Conservation (phyloP, 2,329 filamentous ascomycete species). For the Nigrospora sphaerica region DNA sequence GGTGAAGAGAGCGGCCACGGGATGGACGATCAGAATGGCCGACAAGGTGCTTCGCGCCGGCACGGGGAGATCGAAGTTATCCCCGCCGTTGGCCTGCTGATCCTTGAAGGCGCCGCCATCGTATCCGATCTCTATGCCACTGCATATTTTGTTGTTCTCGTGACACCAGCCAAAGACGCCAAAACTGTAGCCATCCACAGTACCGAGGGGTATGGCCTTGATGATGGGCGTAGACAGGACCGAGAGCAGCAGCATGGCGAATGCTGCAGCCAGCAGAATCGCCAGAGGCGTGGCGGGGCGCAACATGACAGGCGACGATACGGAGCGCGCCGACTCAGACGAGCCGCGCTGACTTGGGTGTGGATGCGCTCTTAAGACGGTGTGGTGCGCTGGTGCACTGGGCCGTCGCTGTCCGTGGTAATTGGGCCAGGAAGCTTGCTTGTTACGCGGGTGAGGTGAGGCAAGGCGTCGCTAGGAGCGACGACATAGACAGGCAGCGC, state of each 20-base stretch:
- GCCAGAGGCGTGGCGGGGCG: constrained; percentile 89
- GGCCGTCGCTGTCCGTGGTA: too few relatives aligned
- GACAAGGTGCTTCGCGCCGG: constrained; percentile 61
- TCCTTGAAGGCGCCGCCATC: constrained; percentile 53
- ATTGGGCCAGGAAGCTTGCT: too few relatives aligned
- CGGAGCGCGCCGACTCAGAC: constrained; percentile 21
- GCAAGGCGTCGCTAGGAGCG: too few relatives aligned
- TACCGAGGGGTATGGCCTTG: constrained; percentile 74
- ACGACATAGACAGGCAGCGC: too few relatives aligned
- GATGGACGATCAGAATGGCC: constrained; percentile 84
- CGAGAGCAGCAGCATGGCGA: constrained; percentile 76
- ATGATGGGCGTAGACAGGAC: constrained; percentile 90
- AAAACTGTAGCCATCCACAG: constrained; percentile 70
- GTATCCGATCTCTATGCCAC: constrained; percentile 75
- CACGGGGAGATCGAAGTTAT: constrained; percentile 49
- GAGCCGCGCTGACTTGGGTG: constrained; percentile 17
- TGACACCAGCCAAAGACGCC: constrained; percentile 90
- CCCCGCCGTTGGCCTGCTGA: constrained; percentile 5
- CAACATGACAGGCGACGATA: constrained; percentile 55
- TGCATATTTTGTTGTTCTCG: constrained; percentile 48
- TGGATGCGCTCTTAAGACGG: not conserved
- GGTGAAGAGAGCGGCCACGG: constrained; percentile 79
- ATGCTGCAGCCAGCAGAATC: constrained; percentile 76
- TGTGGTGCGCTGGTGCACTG: not conserved
- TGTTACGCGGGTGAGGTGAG: too few relatives aligned